Evolutionary conservation across 2,329 filamentous ascomycete species (phyloP).

Genomic region (Sporothrix humicola): DNA sequence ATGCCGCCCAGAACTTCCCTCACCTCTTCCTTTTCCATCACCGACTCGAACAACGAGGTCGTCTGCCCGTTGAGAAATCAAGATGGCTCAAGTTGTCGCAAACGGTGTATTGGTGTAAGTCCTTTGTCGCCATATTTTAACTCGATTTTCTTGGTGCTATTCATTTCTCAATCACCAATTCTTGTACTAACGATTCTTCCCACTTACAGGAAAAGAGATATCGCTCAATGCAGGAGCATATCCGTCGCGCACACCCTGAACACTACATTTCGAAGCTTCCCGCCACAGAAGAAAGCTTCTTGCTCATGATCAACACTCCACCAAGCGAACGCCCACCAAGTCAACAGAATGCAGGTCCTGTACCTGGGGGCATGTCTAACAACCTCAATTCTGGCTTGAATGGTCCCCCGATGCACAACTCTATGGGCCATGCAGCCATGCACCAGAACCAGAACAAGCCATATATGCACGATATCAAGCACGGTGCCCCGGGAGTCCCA

Average conservation of each 20-base stretch:
- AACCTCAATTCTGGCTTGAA: slow-evolving; percentile 22
- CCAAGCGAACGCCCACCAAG: slow-evolving; percentile 55
- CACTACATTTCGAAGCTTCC: slow-evolving; percentile 98
- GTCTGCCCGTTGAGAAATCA: slow-evolving; percentile 95
- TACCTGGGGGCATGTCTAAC: slow-evolving; percentile 36
- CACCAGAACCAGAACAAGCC: slow-evolving; percentile 47
- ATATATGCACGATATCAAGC: slow-evolving; percentile 67
- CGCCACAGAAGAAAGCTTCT: slow-evolving; percentile 96
- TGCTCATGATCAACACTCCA: slow-evolving; percentile 91
- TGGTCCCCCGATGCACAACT: slow-evolving; percentile 25
- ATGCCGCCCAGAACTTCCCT: slow-evolving; percentile 91
- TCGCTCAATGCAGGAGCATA: slow-evolving; percentile 99
- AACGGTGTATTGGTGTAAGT: slow-evolving; percentile 98
- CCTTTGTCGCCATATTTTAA: neutral
- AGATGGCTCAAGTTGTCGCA: slow-evolving; percentile 95
- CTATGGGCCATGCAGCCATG: slow-evolving; percentile 33
- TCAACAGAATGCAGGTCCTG: slow-evolving; percentile 46
- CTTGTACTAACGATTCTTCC: neutral
- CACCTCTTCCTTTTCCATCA: slow-evolving; percentile 89
- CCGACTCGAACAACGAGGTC: slow-evolving; percentile 92
- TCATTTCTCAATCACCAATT: neutral
- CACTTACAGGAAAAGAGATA: slow-evolving; percentile 58
- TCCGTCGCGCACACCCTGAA: slow-evolving; percentile 93
- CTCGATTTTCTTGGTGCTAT: slow-evolving; percentile 44
- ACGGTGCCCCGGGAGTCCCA: slow-evolving; percentile 70